Evolutionary conservation across 1,139 yeast genomes (phyloP), one percentile per base, ranked within the genome.

Genomic region (Spathaspora jeffriesii): DNA sequence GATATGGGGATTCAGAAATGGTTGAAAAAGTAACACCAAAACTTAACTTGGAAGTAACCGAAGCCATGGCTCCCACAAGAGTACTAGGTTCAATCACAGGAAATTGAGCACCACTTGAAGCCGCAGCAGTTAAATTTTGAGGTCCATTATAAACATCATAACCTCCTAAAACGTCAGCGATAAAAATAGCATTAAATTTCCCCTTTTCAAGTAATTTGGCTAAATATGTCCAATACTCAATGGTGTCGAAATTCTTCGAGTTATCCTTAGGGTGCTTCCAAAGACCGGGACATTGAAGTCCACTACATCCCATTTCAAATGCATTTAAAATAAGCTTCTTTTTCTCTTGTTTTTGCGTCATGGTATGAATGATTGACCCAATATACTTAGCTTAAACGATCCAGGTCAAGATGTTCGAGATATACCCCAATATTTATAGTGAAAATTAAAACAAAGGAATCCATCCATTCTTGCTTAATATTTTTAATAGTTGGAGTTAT

Each of bases 81-180:
- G 73, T 70, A 49, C 71, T 65, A 21, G 78, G 79, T 49, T 73
- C 79, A 47, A 63, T 62, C 10, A 69, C 63, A 8, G 79, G 79
- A 59, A 70, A 69, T 53, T 73, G 76, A 13, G 76, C 71, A 6
- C 77, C 78, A 2, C 73, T 58, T 38, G 47, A 62, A 2, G 75
- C 73, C 11, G 75, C 71, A 11, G 73, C 71, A 2, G 52, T 59
- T 40, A 65, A 58, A 49, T 72, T 70, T 3, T 59, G 50, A 2
- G 74, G 74, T 2, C 75, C 74, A 47, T 71, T 67, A 51, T 67
- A 73, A 8, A 70, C 76, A 53, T 73, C 78, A 53, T 70, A 73
- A 4, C 70, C 69, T 5, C 79, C 79, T 25, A 76, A 58, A 3
- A 72, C 74, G 59, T 77, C 82, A 36, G 81, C 81, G 48, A 77